Evolutionary conservation across 2,329 filamentous ascomycete genomes (phyloP).

Genomic region (Pseudocercospora pini-densiflorae): DNA sequence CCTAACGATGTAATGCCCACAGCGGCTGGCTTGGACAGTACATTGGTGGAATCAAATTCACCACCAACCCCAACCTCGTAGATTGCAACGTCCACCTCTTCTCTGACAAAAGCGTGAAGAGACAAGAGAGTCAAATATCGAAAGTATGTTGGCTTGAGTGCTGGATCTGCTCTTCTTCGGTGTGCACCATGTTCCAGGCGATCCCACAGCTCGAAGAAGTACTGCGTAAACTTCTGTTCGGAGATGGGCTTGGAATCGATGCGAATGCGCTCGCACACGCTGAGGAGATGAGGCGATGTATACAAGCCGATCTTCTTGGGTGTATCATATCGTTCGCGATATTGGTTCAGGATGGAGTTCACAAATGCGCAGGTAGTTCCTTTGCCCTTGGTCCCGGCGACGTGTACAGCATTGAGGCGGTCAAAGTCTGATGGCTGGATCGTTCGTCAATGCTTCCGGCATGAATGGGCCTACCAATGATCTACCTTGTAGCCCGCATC

Average conservation of each 20-base stretch:
- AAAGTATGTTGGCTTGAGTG: conserved; percentile 52
- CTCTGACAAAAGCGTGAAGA: conserved; percentile 76
- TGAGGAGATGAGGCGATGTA: conserved; percentile 82
- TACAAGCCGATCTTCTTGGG: conserved; percentile 66
- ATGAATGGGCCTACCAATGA: background rate
- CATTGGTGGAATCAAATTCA: conserved; percentile 87
- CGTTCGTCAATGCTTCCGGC: background rate
- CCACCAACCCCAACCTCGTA: conserved; percentile 92
- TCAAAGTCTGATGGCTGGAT: background rate
- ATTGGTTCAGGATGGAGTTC: conserved; percentile 66
- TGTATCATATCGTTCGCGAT: background rate
- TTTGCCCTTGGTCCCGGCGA: conserved; percentile 91
- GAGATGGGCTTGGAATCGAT: conserved; percentile 72
- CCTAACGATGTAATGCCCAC: conserved; percentile 78
- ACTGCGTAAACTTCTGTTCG: conserved; percentile 60
- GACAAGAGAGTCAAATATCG: conserved; percentile 86
- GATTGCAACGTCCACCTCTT: conserved; percentile 75
- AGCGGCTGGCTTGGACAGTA: conserved; percentile 70
- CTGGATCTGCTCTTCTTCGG: conserved; percentile 11
- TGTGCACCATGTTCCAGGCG: background rate
- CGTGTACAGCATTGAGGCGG: conserved; percentile 59
- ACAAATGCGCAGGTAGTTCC: conserved; percentile 82
- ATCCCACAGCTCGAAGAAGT: conserved; percentile 7
- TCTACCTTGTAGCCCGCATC: background rate
- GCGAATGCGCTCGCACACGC: conserved; percentile 79